Evolutionary conservation across 1,284 basidiomycete species (phyloP).

Genomic region (Cystobasidium slooffiae): DNA sequence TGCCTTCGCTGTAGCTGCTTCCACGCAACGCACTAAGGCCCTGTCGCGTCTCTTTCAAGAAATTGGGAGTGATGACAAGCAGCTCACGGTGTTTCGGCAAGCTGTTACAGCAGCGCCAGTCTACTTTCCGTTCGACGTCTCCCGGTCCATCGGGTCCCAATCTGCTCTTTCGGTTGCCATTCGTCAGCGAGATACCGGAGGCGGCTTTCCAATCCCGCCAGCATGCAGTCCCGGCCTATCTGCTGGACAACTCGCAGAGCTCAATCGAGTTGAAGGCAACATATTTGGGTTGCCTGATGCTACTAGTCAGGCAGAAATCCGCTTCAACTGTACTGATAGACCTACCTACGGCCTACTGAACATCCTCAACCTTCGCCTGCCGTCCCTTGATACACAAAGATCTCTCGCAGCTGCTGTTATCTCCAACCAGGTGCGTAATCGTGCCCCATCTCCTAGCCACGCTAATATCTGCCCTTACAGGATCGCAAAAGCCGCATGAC

Average conservation of each 20-base stretch:
- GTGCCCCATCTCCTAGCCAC: background rate
- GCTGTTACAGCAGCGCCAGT: conserved; percentile 36
- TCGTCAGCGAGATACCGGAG: background rate
- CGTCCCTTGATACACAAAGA: conserved; percentile 25
- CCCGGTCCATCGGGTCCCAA: background rate
- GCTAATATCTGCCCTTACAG: background rate
- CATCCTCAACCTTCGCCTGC: conserved; percentile 37
- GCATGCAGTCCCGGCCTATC: conserved; percentile 34
- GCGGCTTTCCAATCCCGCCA: conserved; percentile 37
- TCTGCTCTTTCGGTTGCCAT: conserved; percentile 8
- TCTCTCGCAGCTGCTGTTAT: conserved; percentile 42
- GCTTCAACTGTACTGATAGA: conserved; percentile 20
- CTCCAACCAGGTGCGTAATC: conserved; percentile 5
- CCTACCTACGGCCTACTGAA: conserved; percentile 47
- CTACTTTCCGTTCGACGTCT: conserved; percentile 43
- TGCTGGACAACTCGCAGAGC: background rate
- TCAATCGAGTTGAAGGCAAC: conserved; percentile 41
- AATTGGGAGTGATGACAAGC: conserved; percentile 9
- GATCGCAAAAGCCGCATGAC: conserved; percentile 29
- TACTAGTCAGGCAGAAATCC: background rate
- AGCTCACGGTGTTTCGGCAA: conserved; percentile 38
- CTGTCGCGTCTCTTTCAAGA: conserved; percentile 40
- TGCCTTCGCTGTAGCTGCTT: conserved; percentile 34
- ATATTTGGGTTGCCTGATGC: conserved; percentile 32
- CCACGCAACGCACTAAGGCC: conserved; percentile 42